A percentile compares a stretch with the other conserved stretches of the same genome.
phyloP scores from a whole-genome alignment of 805 yeast genomes.

The Candida schatavii region DNA sequence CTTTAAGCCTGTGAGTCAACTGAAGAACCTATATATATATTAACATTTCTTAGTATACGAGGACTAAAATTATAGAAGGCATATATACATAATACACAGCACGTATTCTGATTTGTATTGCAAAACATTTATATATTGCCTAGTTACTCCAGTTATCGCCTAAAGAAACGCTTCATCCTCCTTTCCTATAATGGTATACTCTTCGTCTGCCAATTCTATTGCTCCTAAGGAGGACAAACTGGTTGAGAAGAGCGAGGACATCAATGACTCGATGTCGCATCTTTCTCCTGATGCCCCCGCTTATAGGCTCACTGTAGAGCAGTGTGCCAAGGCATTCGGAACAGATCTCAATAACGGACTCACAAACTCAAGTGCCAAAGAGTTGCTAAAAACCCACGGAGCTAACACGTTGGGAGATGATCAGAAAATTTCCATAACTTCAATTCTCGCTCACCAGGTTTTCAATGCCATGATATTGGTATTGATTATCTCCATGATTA shows the following conservation, averaged over 20 bases:
- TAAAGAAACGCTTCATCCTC: too few relatives aligned
- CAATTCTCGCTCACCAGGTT: slow-evolving; percentile 61
- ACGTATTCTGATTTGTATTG: too few relatives aligned
- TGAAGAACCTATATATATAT: too few relatives aligned
- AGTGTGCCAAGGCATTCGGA: slow-evolving; percentile 34
- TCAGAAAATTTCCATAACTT: slow-evolving; percentile 48
- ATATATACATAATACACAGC: too few relatives aligned
- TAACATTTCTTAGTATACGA: too few relatives aligned
- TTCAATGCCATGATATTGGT: slow-evolving; percentile 81
- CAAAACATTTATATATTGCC: too few relatives aligned
- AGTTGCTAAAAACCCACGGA: slow-evolving; percentile 43
- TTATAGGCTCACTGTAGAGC: slow-evolving; percentile 31
- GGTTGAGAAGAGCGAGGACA: not conserved
- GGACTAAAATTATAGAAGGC: too few relatives aligned
- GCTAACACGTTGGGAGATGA: slow-evolving; percentile 61
- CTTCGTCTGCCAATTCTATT: not conserved
- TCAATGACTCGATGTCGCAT: not conserved
- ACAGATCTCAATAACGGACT: slow-evolving; percentile 52
- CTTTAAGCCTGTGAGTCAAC: too few relatives aligned
- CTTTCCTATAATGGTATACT: not conserved
- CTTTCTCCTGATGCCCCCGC: slow-evolving; percentile 13
- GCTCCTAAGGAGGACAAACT: not conserved
- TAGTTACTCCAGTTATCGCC: too few relatives aligned
- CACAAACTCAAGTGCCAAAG: slow-evolving; percentile 15
- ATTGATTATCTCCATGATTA: slow-evolving; percentile 62